Conservation (phyloP, 2,329 filamentous ascomycete genomes). For the Aspergillus sp. region DNA sequence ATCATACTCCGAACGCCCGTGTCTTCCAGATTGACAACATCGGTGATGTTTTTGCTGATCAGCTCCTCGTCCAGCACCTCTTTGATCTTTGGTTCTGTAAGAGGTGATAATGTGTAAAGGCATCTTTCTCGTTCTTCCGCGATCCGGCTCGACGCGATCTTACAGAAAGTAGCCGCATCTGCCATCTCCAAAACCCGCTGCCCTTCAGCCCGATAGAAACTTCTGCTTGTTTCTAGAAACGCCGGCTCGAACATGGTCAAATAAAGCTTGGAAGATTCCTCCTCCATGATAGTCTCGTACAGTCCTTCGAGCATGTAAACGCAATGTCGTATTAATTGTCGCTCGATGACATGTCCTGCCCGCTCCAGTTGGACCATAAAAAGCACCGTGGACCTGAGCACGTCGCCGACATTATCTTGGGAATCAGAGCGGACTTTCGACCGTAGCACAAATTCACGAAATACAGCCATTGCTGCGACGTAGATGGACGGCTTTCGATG, state of each 20-base stretch:
- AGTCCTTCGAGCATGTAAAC: slow-evolving; percentile 83
- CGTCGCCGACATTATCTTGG: slow-evolving; percentile 51
- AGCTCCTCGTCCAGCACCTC: slow-evolving; percentile 72
- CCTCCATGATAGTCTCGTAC: slow-evolving; percentile 72
- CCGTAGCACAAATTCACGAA: slow-evolving; percentile 74
- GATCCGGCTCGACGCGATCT: slow-evolving; percentile 64
- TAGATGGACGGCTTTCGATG: slow-evolving; percentile 70
- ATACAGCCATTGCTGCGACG: slow-evolving; percentile 73
- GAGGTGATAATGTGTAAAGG: slow-evolving; percentile 65
- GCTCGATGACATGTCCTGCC: slow-evolving; percentile 80
- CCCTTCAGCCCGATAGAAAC: slow-evolving; percentile 71
- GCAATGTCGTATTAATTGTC: slow-evolving; percentile 70
- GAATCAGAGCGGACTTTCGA: slow-evolving; percentile 43
- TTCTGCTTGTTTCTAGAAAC: slow-evolving; percentile 62
- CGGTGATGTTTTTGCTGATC: slow-evolving; percentile 66
- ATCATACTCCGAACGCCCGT: slow-evolving; percentile 86
- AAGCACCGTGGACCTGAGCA: slow-evolving; percentile 73
- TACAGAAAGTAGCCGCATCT: slow-evolving; percentile 75
- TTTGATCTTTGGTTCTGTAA: slow-evolving; percentile 65
- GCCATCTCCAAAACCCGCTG: slow-evolving; percentile 64
- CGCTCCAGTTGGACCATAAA: slow-evolving; percentile 91
- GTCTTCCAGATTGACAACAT: slow-evolving; percentile 74
- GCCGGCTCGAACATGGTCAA: slow-evolving; percentile 70
- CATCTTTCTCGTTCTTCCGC: slow-evolving; percentile 76
- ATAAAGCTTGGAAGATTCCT: slow-evolving; percentile 73